These are phyloP conservation scores for Pseudopediastrum boryanum DNA, from an alignment of 139 green algal genomes.

Conservation along the genomic window DNA sequence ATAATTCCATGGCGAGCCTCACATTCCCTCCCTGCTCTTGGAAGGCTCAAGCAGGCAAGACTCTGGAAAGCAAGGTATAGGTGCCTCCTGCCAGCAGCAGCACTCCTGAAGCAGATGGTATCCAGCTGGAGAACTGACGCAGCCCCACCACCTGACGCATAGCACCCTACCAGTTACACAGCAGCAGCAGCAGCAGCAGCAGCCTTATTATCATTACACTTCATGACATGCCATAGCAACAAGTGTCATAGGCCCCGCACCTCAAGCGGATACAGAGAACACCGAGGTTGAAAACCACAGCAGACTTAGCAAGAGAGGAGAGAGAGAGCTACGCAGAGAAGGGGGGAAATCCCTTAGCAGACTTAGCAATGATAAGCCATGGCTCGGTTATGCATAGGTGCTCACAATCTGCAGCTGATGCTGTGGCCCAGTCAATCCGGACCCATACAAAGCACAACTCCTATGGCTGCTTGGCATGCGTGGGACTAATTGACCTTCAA, in stretches of 20 bases:
- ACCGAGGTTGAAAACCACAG: not conserved
- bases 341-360: no score
- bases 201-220: not conserved
- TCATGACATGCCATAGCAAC: not conserved
- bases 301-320: not conserved
- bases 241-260: not conserved
- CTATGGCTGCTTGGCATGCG: no score
- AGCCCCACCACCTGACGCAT: slow-evolving; percentile 79
- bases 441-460: no score
- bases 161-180: slow-evolving; percentile 58
- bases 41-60: no score
- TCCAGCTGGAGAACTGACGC: slow-evolving; percentile 80
- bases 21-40: no score
- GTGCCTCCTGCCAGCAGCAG: slow-evolving; percentile 86
- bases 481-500: no score
- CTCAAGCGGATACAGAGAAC: not conserved
- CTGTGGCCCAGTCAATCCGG: no score
- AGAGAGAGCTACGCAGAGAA: not conserved
- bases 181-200: slow-evolving; percentile 20
- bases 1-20: no score
- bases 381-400: no score
- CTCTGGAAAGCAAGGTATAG: slow-evolving; percentile 79
- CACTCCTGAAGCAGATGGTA: slow-evolving; percentile 87
- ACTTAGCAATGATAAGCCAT: no score
- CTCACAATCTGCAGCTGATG: no score